Evolutionary conservation across 2,329 filamentous ascomycete genomes (phyloP), one percentile per base, ranked within the genome.

Genomic region (Dothideomycetidae sp.): DNA sequence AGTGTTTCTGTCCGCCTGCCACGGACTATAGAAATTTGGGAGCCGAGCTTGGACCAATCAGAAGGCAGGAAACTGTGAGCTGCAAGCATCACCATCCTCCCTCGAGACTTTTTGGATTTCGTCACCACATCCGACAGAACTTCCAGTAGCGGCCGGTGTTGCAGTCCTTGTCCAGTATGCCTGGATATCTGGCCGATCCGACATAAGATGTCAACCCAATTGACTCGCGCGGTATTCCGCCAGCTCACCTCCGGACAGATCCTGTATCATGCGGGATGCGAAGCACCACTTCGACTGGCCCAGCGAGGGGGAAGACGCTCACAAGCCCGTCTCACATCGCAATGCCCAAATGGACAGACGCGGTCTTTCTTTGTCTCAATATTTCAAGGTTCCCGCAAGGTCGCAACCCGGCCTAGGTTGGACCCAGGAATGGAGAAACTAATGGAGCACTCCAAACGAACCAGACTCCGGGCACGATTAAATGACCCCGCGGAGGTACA

Each of bases 361-460:
- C 63, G 76, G 44, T 68, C 68, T 3, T 74, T 86, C 41, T 67
- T 85, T 48, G 67, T 84, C 32, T 70, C 42, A 37, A 46, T 53
- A 40, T 55, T 81, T 47, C 54, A 65, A 44, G 73, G 75, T 48
- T 61, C 72, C 3, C 66, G 72, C 38, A 55, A 54, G 41, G 62
- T 70, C 40, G 58, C 75, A 30, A 77, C 74, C 53, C 65, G 73
- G 14, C 65, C 75, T 35, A 68, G 75, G 48, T 62, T 76, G 42
- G 80, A 75, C 50, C 79, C 73, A 1, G 85, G 84, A 37, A 71
- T 85, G 50, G 73, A 75, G 45, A 70, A 69, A 11, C 72, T 93
- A 61, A 70, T 81, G 49, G 70, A 81, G 41, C 70, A 83, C 54
- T 64, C 71, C 36, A 71, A 72, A 46, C 70, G 73, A 42, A 61